Percentiles rank a stretch among this genome's conserved stretches.
phyloP scores from a whole-genome alignment of 805 yeast genomes.

The Saccharomycopsis microspora region DNA sequence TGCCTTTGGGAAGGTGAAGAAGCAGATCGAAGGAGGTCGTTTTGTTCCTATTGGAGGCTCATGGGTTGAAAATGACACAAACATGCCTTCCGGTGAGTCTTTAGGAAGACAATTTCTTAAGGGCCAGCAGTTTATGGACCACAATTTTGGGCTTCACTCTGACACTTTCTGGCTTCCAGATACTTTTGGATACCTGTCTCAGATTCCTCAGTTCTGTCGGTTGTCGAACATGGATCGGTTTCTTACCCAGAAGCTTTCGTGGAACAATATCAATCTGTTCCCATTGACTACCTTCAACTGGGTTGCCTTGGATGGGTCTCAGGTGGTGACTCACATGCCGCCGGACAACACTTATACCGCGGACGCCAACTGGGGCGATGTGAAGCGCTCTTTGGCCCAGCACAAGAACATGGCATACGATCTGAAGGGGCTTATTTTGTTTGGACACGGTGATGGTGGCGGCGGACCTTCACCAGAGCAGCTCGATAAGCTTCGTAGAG shows the following conservation, averaged over 20 bases:
- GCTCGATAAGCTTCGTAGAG: conserved; percentile 85
- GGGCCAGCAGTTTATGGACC: conserved; percentile 79
- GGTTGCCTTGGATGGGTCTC: conserved; percentile 92
- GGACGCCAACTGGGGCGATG: conserved; percentile 87
- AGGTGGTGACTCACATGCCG: conserved; percentile 94
- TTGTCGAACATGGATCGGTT: conserved; percentile 77
- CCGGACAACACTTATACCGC: conserved; percentile 96
- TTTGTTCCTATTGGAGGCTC: conserved; percentile 93
- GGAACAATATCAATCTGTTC: conserved; percentile 90
- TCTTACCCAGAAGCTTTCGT: conserved; percentile 85
- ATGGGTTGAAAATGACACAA: conserved; percentile 97
- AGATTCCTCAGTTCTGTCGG: conserved; percentile 86
- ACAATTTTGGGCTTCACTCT: conserved; percentile 68
- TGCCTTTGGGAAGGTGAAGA: conserved; percentile 47
- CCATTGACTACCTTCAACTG: conserved; percentile 90
- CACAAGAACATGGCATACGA: conserved; percentile 78
- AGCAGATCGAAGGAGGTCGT: conserved; percentile 51
- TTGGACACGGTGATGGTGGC: conserved; percentile 97
- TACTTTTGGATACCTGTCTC: conserved; percentile 93
- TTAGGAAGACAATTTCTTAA: conserved; percentile 76
- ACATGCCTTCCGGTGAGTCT: conserved; percentile 91
- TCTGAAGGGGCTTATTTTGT: conserved; percentile 70
- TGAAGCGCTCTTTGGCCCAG: conserved; percentile 62
- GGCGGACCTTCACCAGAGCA: conserved; percentile 95
- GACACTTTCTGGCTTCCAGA: conserved; percentile 92